These are phyloP conservation scores for Jackrogersella multiformis DNA, from an alignment of 495 filamentous ascomycete genomes.

Conservation along the genomic window DNA sequence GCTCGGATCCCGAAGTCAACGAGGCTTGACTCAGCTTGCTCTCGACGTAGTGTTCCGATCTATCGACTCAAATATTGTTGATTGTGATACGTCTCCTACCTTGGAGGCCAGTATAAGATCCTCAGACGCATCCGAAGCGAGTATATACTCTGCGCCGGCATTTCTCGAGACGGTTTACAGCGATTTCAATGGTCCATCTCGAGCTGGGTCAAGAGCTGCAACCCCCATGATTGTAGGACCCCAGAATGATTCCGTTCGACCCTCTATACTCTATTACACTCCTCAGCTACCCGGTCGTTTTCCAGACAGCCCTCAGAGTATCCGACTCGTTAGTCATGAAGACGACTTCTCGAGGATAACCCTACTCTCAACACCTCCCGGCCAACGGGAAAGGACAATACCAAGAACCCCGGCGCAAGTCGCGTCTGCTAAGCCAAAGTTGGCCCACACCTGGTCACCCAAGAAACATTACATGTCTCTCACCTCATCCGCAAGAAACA, in stretches of 20 bases:
- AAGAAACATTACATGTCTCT: constrained; percentile 55
- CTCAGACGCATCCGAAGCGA: constrained; percentile 84
- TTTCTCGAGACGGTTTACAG: constrained; percentile 85
- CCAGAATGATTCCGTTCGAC: constrained; percentile 47
- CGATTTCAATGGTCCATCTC: constrained; percentile 65
- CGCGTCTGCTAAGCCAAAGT: constrained; percentile 42
- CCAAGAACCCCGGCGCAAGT: constrained; percentile 25
- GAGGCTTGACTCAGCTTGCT: constrained; percentile 89
- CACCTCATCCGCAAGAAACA: constrained; percentile 52
- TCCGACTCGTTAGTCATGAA: constrained; percentile 53
- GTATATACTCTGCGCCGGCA: constrained; percentile 75
- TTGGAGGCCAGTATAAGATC: constrained; percentile 76
- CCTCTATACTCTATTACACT: constrained; percentile 39
- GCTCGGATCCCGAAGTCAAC: constrained; percentile 83
- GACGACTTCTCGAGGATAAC: constrained; percentile 39
- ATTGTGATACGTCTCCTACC: constrained; percentile 65
- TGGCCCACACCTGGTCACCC: constrained; percentile 31
- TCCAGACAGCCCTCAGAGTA: constrained; percentile 49
- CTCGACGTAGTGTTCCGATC: constrained; percentile 90
- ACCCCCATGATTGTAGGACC: constrained; percentile 82
- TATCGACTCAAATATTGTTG: constrained; percentile 71
- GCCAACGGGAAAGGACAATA: constrained; percentile 8
- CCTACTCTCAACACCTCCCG: constrained; percentile 34
- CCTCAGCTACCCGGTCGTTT: constrained; percentile 41
- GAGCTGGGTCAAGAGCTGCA: constrained; percentile 73